phyloP scores from a whole-genome alignment of 164 flowering plant species.

The Buxus sempervirens region DNA sequence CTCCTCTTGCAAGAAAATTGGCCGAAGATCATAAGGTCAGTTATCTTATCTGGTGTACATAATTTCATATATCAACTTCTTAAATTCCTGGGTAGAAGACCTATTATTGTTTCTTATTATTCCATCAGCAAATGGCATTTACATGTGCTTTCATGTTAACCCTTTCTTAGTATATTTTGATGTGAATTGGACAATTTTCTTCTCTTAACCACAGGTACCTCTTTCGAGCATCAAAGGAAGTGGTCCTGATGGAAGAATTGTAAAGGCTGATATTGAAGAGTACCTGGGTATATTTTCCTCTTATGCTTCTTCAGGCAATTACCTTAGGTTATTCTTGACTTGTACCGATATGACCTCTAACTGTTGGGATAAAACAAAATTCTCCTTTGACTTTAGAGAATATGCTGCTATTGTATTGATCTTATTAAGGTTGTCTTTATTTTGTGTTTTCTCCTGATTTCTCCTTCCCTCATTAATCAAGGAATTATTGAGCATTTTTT shows the following conservation, averaged over 20 bases:
- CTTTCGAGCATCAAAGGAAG: constrained; percentile 88
- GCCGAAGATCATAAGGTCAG: constrained; percentile 85
- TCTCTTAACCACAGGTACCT: constrained; percentile 46
- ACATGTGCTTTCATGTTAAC: not conserved
- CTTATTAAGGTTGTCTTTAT: not conserved
- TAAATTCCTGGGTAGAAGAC: not conserved
- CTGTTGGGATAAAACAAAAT: not conserved
- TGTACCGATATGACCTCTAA: not conserved
- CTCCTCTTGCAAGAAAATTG: constrained; percentile 87
- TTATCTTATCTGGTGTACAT: not conserved
- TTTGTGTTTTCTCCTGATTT: constrained; percentile 2
- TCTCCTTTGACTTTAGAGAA: not conserved
- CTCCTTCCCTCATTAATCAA: not conserved
- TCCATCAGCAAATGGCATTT: not conserved
- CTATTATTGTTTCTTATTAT: not conserved
- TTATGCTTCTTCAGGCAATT: constrained; percentile 1
- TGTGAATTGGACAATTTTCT: not conserved
- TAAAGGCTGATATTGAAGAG: constrained; percentile 96
- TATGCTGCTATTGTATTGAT: not conserved
- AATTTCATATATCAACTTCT: not conserved
- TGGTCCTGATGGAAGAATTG: constrained; percentile 89
- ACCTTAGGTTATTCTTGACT: not conserved
- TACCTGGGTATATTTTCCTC: constrained; percentile 62
- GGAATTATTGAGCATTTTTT: not conserved
- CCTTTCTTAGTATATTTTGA: not conserved